Evolutionary conservation across 805 yeast species (phyloP).

Genomic region (Kazachstania kunashirensis): DNA sequence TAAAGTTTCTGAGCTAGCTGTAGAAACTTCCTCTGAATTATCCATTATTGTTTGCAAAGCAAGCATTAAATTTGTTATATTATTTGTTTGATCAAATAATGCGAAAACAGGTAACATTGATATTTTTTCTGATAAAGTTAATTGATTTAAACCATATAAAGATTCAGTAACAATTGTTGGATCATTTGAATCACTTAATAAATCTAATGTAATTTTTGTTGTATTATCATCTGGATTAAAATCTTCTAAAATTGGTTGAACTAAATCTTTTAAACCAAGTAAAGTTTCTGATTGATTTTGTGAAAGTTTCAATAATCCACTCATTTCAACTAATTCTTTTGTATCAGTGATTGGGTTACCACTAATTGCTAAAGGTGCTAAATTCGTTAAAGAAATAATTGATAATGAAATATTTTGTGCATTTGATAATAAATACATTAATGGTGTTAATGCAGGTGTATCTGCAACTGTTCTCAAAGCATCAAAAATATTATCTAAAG

Average conservation of each 20-base stretch:
- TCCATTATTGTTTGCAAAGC: slow-evolving; percentile 14
- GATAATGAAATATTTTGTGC: slow-evolving; percentile 21
- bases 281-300: slow-evolving; percentile 8
- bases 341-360: slow-evolving; percentile 13
- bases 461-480: slow-evolving; percentile 19
- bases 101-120: slow-evolving; percentile 21
- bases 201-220: slow-evolving; percentile 12
- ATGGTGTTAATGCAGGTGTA: slow-evolving; percentile 26
- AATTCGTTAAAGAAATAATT: slow-evolving; percentile 15
- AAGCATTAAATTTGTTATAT: slow-evolving; percentile 15
- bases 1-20: slow-evolving; percentile 9
- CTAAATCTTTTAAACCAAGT: slow-evolving; percentile 14
- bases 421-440: slow-evolving; percentile 21
- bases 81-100: slow-evolving; percentile 15
- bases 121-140: slow-evolving; percentile 17
- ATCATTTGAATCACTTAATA: slow-evolving; percentile 18
- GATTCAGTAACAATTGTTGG: slow-evolving; percentile 19
- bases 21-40: slow-evolving; percentile 10
- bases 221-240: slow-evolving; percentile 6
- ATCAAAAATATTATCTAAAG: slow-evolving; percentile 17
- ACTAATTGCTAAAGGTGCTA: slow-evolving; percentile 24
- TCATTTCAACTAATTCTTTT: slow-evolving; percentile 11
- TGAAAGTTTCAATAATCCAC: slow-evolving; percentile 9
- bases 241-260: slow-evolving; percentile 7
- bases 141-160: slow-evolving; percentile 17